Evolutionary conservation across 2,329 filamentous ascomycete species (phyloP).

Genomic region (Paecilomyces niveus): DNA sequence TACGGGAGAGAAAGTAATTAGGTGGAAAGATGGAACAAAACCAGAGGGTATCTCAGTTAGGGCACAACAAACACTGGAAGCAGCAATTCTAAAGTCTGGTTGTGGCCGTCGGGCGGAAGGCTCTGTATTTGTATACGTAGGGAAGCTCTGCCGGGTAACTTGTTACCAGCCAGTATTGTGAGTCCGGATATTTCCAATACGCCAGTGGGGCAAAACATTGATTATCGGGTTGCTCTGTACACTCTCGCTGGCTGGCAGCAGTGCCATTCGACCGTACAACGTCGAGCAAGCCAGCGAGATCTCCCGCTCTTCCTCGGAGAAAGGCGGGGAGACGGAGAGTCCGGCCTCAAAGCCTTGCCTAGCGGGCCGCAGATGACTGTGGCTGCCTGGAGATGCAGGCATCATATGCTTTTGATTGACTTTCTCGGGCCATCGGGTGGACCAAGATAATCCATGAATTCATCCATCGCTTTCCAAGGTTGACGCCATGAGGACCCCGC

Average conservation of each 20-base stretch:
- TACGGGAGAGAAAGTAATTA: slow-evolving; percentile 7
- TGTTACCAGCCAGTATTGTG: slow-evolving; percentile 4
- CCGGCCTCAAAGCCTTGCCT: background rate
- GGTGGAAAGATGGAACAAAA: background rate
- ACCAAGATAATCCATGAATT: background rate
- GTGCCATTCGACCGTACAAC: slow-evolving; percentile 16
- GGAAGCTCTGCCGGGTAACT: slow-evolving; percentile 10
- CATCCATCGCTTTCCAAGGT: background rate
- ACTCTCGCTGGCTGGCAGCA: slow-evolving; percentile 18
- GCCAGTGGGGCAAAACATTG: slow-evolving; percentile 24
- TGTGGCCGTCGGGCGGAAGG: background rate
- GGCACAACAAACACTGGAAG: slow-evolving; percentile 1
- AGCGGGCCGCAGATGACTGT: background rate
- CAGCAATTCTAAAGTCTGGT: background rate
- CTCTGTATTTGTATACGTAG: background rate
- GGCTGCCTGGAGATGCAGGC: background rate
- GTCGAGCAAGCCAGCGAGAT: slow-evolving; percentile 25
- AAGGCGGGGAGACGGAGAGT: slow-evolving; percentile 11
- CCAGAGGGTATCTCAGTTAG: background rate
- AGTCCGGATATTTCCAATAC: slow-evolving; percentile 33
- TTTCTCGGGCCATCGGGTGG: background rate
- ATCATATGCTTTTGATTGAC: background rate
- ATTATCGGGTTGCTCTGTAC: slow-evolving; percentile 12
- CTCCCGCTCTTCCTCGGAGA: slow-evolving; percentile 30
- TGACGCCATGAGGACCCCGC: background rate